Evolutionary conservation across 768 basidiomycete genomes (phyloP), one percentile per base, ranked within the genome.

Genomic region (Xerocomus spinulosus): DNA sequence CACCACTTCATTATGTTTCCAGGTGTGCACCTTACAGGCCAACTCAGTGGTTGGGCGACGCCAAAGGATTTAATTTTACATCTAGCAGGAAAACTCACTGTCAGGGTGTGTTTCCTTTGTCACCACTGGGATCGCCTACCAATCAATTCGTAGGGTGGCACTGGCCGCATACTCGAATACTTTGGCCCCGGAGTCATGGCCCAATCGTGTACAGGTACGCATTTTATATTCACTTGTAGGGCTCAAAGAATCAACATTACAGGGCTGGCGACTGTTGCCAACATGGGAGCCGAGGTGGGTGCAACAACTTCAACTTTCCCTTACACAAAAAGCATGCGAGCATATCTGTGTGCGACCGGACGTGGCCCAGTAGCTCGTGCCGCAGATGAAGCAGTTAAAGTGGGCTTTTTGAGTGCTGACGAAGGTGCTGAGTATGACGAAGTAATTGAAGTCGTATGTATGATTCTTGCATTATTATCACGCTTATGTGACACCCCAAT

Each of bases 251-350:
- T 26, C 12, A 28, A 18, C 32, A 10, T 39, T 37, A 24, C 42
- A 87, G 88, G 90, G 46, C 71, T 96, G 45, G 96, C 95, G 2
- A 98, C 96, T 2, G 87, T 99, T 46, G 87, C 91, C 36, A 98
- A 99, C 69, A 99, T 98, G 96, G 96, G 96, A 42, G 96, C 96
- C 12, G 96, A 99, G 73, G 94, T 98, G n/a, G 96, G 96, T 32
- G 96, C 96, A n/a, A 99, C 96, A 1, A 98, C 96, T 0, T 95
- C 94, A 1, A 92, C 88, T 6, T 99, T 99, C 78, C 94, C 95
- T 5, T 99, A 98, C 70, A 92, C 92, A 14, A 69, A 79, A 15
- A 81, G 82, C 59, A 98, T 98, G 95, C 78, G 82, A 26, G 75
- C 81, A 29, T 99, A 98, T 69, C 80, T 99, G 25, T 74, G 80